Evolutionary conservation across 1,284 basidiomycete species (phyloP), one percentile per base, ranked within the genome.

Genomic region (Malassezia vespertilionis): DNA sequence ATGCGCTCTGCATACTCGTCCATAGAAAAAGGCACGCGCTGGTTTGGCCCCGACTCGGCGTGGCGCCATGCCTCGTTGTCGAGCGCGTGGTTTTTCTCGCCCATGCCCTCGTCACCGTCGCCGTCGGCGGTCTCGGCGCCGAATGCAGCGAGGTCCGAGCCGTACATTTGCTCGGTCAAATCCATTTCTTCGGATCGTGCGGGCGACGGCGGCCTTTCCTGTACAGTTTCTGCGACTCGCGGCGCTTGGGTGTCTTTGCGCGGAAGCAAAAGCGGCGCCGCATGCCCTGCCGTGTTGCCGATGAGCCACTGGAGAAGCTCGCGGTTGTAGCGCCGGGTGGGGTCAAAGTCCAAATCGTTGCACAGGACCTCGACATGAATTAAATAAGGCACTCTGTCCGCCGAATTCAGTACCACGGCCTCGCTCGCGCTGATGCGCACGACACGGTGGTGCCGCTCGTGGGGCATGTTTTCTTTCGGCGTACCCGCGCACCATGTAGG

Each of bases 1-100:
- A 97, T 97, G 33, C 91, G 80, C 63, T 95, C 86, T 0, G 91
- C 91, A 69, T 97, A 97, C 60, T 97, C 91, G 64, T 97, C 90
- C 23, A 97, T 54, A 10, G 64, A 65, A 33, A 68, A 65, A 14
- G 44, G 58, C 36, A 27, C 50, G 42, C 14, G 54, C 45, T 39
- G 3, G 42, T 54, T 22, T 44, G 43, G 2, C 44, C 11, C 14
- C 2, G n/a, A 17, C 11, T 24, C 30, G 3, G 50, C 42, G 20
- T 44, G 33, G n/a, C 56, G 56, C 65, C 65, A 68, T 2, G 62
- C 63, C 8, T 60, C 65, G 0, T 56, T 43, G 38, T 68, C 65
- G 46, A 66, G 63, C 46, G 52, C 40, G 17, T 53, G 52, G 37
- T 68, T 68, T 42, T 58, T 60, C 14, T 47, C 49, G 9, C 58